Evolutionary conservation across 1,139 yeast genomes (phyloP), one percentile per base, ranked within the genome.

Genomic region (Geotrichum australiense): DNA sequence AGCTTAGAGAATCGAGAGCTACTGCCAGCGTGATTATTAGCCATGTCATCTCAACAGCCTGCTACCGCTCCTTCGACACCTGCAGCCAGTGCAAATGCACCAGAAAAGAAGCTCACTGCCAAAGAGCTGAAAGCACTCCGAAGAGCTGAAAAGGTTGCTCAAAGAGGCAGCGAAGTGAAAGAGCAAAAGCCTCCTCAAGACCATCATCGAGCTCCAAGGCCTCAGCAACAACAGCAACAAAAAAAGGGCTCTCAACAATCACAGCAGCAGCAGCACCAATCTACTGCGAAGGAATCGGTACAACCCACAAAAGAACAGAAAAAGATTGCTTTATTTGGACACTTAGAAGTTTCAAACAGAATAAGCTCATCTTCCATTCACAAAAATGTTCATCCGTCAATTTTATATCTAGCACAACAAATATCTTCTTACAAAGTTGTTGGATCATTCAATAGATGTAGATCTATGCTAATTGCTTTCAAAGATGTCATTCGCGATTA

Each of bases 71-170:
- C 35, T 6, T 11, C n/a, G 7, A n/a, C n/a, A n/a, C 14, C 42
- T 20, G n/a, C n/a, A n/a, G n/a, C n/a, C n/a, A n/a, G n/a, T n/a
- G 12, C 23, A 11, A n/a, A n/a, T 18, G 46, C 49, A 37, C 41
- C 35, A 35, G 37, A 43, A 33, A 37, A 42, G 37, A 61, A 66
- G 46, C 73, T 82, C 37, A 67, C 86, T 7, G 84, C 86, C 53
- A 87, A 86, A 55, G 94, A 87, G 58, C 70, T 87, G 50, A 89
- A 89, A 59, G 96, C 87, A 54, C 65, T 80, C 60, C 85, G 86
- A 61, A 86, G 87, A 69, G 76, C 78, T 55, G 95, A 87, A 56
- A 89, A 89, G 62, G 91, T 94, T 5, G 94, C 91, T 35, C 84
- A 85, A 60, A 70, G 96, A 61, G 89, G 89, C 5, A 80, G 75